Evolutionary conservation across 2,329 filamentous ascomycete genomes (phyloP).

Genomic region (Ophiostoma montium): DNA sequence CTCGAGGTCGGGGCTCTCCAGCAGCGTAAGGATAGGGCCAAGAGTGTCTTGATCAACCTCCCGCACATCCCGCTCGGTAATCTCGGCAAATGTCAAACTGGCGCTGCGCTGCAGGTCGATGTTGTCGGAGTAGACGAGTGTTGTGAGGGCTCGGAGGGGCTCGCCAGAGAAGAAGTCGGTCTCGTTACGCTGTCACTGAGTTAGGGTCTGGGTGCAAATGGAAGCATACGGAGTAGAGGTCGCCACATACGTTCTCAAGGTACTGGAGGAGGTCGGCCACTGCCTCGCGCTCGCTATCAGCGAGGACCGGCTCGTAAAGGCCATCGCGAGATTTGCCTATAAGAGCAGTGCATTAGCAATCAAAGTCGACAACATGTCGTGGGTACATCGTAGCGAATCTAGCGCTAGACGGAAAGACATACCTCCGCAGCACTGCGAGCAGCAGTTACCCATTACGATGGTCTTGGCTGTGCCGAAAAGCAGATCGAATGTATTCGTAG

Average conservation of each 20-base stretch:
- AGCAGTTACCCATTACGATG: constrained; percentile 44
- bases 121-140: constrained; percentile 95
- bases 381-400: no score
- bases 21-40: constrained; percentile 85
- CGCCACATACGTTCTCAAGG: constrained; percentile 73
- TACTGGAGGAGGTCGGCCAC: constrained; percentile 92
- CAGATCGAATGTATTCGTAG: neutral
- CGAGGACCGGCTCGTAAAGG: constrained; percentile 74
- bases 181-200: constrained; percentile 57
- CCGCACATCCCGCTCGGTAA: constrained; percentile 95
- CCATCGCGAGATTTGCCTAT: constrained; percentile 65
- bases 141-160: constrained; percentile 83
- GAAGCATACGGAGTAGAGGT: neutral
- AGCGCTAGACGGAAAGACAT: constrained; percentile 4
- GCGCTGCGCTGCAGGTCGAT: constrained; percentile 95
- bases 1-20: constrained; percentile 92
- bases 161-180: constrained; percentile 98
- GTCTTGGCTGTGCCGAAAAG: neutral
- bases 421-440: constrained; percentile 49
- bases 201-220: neutral
- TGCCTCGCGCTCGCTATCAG: constrained; percentile 91
- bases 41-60: constrained; percentile 92
- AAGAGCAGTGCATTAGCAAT: constrained; percentile 7
- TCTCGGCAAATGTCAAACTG: constrained; percentile 96
- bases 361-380: neutral